phyloP scores from a whole-genome alignment of 257 asterid genomes.

The Solanum sitiens region DNA sequence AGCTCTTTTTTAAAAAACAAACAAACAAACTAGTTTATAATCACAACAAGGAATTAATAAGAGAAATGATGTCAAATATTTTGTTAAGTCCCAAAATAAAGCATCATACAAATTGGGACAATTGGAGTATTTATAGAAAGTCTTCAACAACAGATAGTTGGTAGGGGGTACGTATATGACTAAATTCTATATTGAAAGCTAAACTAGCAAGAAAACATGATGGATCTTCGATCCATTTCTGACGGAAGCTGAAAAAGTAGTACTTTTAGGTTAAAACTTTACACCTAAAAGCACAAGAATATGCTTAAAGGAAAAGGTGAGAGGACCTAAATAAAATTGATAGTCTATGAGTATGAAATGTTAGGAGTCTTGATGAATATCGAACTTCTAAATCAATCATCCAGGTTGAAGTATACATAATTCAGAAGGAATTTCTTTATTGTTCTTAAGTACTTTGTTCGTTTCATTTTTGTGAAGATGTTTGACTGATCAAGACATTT shows the following conservation, averaged over 20 bases:
- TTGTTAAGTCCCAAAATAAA: background rate
- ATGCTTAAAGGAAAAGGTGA: background rate
- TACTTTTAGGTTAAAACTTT: background rate
- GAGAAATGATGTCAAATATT: background rate
- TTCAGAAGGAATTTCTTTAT: background rate
- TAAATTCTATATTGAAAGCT: background rate
- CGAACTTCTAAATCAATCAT: background rate
- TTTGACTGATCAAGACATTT: background rate
- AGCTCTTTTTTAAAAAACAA: too few relatives aligned
- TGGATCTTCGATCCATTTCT: background rate
- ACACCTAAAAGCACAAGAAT: background rate
- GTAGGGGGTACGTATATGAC: background rate
- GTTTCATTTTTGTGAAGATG: background rate
- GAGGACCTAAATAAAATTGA: background rate
- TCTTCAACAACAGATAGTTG: background rate
- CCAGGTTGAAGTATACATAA: background rate
- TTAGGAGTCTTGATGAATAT: background rate
- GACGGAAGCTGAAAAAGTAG: background rate
- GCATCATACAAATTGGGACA: background rate
- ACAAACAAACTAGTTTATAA: too few relatives aligned
- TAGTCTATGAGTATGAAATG: background rate
- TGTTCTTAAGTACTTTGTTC: background rate
- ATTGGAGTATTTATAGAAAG: too few relatives aligned
- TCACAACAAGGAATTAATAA: background rate
- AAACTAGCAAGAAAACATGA: background rate